Conservation (phyloP, 257 asterid species). For the Leptodermis oblonga region DNA sequence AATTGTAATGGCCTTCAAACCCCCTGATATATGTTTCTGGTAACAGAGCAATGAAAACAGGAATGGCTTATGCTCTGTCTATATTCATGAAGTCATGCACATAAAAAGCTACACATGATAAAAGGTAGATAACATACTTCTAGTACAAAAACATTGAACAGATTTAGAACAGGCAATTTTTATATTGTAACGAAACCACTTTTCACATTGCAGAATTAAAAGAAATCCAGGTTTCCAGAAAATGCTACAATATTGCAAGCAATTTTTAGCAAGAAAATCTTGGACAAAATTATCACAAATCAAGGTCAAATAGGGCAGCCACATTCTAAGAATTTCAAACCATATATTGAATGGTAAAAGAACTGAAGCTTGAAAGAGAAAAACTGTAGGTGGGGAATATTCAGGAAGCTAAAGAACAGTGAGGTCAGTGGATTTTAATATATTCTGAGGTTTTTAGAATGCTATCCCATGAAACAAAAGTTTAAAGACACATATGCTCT, state of each 20-base stretch:
- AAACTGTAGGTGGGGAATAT: background rate
- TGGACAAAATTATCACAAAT: background rate
- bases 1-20: background rate
- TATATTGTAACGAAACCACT: background rate
- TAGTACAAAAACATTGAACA: background rate
- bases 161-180: background rate
- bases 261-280: background rate
- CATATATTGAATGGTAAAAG: background rate
- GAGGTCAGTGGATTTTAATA: background rate
- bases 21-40: background rate
- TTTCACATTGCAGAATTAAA: background rate
- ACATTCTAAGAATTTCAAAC: background rate
- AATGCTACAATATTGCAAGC: background rate
- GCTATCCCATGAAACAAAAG: background rate
- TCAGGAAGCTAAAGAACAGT: background rate
- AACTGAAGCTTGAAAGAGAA: background rate
- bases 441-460: background rate
- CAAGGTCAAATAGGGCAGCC: background rate
- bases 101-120: background rate
- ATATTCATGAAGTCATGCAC: background rate
- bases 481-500: background rate
- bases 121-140: background rate
- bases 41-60: background rate
- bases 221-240: background rate
- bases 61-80: background rate